Percentiles rank a stretch among this genome's conserved stretches.
phyloP scores from a whole-genome alignment of 1,139 yeast species.

The Hemisphaericaspora lyxosophila region DNA sequence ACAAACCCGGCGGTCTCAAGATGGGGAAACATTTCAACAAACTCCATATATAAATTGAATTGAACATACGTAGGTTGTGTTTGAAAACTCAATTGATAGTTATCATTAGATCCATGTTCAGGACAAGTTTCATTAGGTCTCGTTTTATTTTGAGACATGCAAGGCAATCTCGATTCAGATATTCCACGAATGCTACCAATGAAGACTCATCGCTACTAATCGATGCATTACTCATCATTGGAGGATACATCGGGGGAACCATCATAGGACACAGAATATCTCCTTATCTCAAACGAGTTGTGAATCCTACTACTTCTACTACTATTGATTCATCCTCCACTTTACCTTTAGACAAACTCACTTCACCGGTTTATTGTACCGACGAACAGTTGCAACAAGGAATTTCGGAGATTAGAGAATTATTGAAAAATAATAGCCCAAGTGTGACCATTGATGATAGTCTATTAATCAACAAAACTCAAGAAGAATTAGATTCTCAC shows the following conservation, averaged over 20 bases:
- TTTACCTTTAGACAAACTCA: slow-evolving; percentile 17
- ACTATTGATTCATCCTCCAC: slow-evolving; percentile 14
- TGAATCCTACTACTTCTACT: too few species aligned
- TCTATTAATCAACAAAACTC: slow-evolving; percentile 20
- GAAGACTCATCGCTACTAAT: background rate
- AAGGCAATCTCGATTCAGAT: background rate
- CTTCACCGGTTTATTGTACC: slow-evolving; percentile 22
- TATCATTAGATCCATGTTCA: too few species aligned
- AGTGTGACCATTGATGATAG: slow-evolving; percentile 16
- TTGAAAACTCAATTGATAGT: background rate
- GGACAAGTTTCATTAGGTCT: too few species aligned
- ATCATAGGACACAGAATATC: background rate
- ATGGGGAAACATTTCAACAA: too few species aligned
- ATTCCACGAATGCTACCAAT: background rate
- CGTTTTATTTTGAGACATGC: background rate
- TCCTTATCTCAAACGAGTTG: too few species aligned
- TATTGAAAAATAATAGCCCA: slow-evolving; percentile 18
- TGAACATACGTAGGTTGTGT: too few species aligned
- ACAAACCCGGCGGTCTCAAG: too few species aligned
- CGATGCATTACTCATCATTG: slow-evolving; percentile 7
- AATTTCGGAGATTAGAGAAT: slow-evolving; percentile 22
- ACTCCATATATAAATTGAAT: too few species aligned
- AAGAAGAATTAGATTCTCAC: slow-evolving; percentile 42
- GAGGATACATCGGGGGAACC: slow-evolving; percentile 10
- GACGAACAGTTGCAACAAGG: slow-evolving; percentile 21